phyloP scores from a whole-genome alignment of 208 protist genomes.

The Wallacemonas sp. region DNA sequence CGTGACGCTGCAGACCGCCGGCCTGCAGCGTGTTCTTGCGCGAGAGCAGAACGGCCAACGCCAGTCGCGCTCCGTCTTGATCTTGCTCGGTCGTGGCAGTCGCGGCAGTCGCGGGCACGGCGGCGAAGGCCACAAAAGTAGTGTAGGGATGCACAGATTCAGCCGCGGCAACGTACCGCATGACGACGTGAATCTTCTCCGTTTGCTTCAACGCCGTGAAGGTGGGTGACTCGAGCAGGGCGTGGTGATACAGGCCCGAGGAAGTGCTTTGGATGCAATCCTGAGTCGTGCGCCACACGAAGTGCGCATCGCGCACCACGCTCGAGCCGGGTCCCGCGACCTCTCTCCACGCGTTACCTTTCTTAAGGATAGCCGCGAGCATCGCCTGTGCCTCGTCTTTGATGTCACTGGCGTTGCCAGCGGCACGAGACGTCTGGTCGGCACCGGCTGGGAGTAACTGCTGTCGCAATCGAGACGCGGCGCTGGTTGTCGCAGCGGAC shows the following conservation, averaged over 20 bases:
- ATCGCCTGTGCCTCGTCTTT: background rate
- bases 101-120: constrained; percentile 16
- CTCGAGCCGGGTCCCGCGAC: too few relatives aligned
- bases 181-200: constrained; percentile 1
- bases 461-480: too few relatives aligned
- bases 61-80: constrained; percentile 53
- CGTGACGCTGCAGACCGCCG: constrained; percentile 41
- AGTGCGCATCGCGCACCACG: constrained; percentile 35
- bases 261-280: background rate
- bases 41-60: constrained; percentile 41
- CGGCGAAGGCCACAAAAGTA: constrained; percentile 39
- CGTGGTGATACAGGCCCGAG: constrained; percentile 27
- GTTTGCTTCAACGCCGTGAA: background rate
- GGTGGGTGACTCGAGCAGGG: constrained; percentile 25
- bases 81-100: constrained; percentile 34
- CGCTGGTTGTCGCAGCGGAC: too few relatives aligned
- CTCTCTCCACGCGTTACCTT: background rate
- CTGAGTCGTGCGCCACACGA: too few relatives aligned
- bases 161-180: constrained; percentile 60
- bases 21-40: constrained; percentile 40
- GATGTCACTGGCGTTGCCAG: too few relatives aligned
- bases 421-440: too few relatives aligned
- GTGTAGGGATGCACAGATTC: constrained; percentile 73
- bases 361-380: constrained; percentile 15
- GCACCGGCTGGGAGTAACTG: too few relatives aligned